These are phyloP conservation scores for Lactarius pseudohatsudake DNA, from an alignment of 768 basidiomycete genomes.

Conservation along the genomic window DNA sequence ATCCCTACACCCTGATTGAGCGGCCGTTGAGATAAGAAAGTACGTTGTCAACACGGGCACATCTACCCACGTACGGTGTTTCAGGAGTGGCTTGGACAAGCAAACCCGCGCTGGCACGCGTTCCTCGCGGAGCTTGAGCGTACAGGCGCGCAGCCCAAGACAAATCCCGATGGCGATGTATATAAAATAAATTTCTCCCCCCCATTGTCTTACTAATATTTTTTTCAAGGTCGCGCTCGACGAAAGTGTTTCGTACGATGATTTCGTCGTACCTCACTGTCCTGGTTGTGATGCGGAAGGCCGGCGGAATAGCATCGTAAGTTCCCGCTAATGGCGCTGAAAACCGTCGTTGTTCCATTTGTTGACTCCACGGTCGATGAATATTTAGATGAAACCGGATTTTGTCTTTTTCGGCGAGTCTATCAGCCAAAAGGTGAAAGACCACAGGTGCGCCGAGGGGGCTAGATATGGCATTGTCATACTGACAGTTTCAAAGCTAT, in stretches of 20 bases:
- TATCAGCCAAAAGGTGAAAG: slow-evolving; percentile 61
- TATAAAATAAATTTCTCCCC: slow-evolving; percentile 30
- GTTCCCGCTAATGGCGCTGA: slow-evolving; percentile 1
- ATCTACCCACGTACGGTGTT: slow-evolving; percentile 62
- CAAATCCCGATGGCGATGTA: slow-evolving; percentile 94
- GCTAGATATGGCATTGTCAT: slow-evolving; percentile 11
- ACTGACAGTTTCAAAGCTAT: slow-evolving; percentile 43
- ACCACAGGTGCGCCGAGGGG: slow-evolving; percentile 54
- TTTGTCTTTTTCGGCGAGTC: slow-evolving; percentile 92
- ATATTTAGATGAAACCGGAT: slow-evolving; percentile 68
- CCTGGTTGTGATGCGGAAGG: slow-evolving; percentile 60
- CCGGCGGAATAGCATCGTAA: slow-evolving; percentile 60
- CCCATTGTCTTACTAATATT: background rate
- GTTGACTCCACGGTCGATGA: background rate
- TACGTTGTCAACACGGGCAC: slow-evolving; percentile 77
- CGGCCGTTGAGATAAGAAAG: slow-evolving; percentile 47
- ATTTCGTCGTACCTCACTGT: slow-evolving; percentile 81
- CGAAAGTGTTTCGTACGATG: slow-evolving; percentile 66
- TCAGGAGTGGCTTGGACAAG: slow-evolving; percentile 66
- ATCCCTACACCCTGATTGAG: background rate
- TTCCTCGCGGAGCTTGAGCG: slow-evolving; percentile 64
- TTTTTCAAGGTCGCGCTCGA: slow-evolving; percentile 69
- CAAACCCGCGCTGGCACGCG: slow-evolving; percentile 79
- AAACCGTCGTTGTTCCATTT: slow-evolving; percentile 20
- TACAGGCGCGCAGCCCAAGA: slow-evolving; percentile 60